phyloP scores from a whole-genome alignment of 2,329 filamentous ascomycete genomes.

The Cladorrhinum sp. region DNA sequence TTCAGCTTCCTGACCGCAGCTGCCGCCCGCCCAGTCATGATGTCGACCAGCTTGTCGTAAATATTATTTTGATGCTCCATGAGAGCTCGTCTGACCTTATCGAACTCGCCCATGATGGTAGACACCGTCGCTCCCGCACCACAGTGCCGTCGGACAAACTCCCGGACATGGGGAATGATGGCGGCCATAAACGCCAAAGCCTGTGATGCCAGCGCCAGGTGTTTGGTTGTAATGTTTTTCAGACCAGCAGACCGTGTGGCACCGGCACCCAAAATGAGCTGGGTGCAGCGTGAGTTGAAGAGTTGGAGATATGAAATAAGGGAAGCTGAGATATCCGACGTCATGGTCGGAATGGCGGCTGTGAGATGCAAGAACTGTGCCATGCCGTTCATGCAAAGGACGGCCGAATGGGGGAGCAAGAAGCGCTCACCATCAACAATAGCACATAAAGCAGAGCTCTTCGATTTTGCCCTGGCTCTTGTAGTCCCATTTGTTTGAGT shows the following conservation, averaged over 20 bases:
- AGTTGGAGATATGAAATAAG: conserved; percentile 84
- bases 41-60: conserved; percentile 88
- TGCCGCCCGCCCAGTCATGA: conserved; percentile 76
- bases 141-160: conserved; percentile 80
- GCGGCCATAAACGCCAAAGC: conserved; percentile 83
- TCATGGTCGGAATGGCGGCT: conserved; percentile 83
- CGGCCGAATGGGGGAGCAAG: conserved; percentile 78
- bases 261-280: conserved; percentile 91
- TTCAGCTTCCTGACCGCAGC: conserved; percentile 73
- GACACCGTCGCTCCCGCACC: conserved; percentile 51
- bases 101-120: conserved; percentile 74
- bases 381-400: conserved; percentile 77
- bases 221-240: conserved; percentile 94
- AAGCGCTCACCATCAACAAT: conserved; percentile 81
- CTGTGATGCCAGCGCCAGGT: conserved; percentile 87
- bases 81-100: conserved; percentile 77
- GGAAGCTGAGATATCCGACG: conserved; percentile 72
- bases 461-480: conserved; percentile 57
- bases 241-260: conserved; percentile 84
- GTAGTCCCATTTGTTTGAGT: conserved; percentile 45
- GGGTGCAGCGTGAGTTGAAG: conserved; percentile 95
- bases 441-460: conserved; percentile 53
- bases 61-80: conserved; percentile 90
- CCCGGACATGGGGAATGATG: conserved; percentile 83
- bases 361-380: conserved; percentile 80